Base-by-base conservation (phyloP, 2,329 filamentous ascomycete genomes). In the Paecilomyces sp. region DNA sequence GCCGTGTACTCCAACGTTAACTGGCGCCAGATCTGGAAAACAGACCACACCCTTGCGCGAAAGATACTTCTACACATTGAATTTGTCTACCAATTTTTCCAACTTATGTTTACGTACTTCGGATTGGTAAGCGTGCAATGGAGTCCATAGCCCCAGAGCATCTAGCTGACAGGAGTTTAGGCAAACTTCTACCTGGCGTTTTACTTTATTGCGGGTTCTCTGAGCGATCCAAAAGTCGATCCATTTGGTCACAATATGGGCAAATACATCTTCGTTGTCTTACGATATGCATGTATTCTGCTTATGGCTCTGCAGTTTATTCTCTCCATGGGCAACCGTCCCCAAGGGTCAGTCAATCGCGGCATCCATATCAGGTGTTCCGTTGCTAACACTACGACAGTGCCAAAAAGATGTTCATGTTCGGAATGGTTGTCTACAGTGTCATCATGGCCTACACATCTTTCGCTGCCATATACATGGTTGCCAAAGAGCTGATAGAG, bases 151-250 rank as follows among this genome's bases (percentile, higher is more conserved):
- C 41, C 41, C 7, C 28, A 12, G 15, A 57, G 25, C 1, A 22
- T 33, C 11, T 25, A 7, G 55, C 67, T 70, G 34, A 69, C 58
- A 30, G 55, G 13, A 15, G 54, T 56, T 3, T 54, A 80, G 78
- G 92, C 93, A 75, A 99, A 99, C 80, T 99, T 97, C 81, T 99
- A 97, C 75, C 87, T 99, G 57, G 96, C 92, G 60, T 99, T 99
- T 79, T 99, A 92, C 83, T 99, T 99, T 79, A 88, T 99, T 65
- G 92, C 92, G 24, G 94, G 94, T 52, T 95, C 92, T 50, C 83
- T 99, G 15, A 84, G 89, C 0, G 91, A 97, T 68, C 79, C 85
- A 0, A 79, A 80, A 28, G 81, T 95, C 65, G 94, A 99, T 74
- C 95, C 95, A 0, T 99, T 99, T 67, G 92, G 92, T 15, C 90